Evolutionary conservation across 1,139 yeast species (phyloP), one percentile per base, ranked within the genome.

Genomic region (Diutina sp.): DNA sequence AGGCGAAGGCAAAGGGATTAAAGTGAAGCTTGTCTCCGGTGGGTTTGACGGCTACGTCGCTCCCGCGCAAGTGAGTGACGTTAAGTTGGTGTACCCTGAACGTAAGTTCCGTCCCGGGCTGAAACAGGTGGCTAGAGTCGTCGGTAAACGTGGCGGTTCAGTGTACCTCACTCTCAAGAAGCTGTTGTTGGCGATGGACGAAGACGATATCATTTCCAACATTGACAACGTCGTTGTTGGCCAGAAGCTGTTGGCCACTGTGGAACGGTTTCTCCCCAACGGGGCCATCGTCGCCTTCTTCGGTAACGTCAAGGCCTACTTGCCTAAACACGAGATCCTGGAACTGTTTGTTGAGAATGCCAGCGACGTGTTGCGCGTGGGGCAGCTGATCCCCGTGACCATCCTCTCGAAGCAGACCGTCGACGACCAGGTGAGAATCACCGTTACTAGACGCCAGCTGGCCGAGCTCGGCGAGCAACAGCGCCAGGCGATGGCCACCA

Each of bases 221-320:
- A 80, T 82, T 62, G 82, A 79, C 1, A 74, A 77, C 18, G 85
- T 85, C 3, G 66, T 67, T 32, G 71, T 77, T 41, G 95, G 93
- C 18, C 73, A 78, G 61, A 83, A 79, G 65, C 79, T 95, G 2
- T 76, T 83, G 14, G 98, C 90, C 14, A 85, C 91, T 3, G 85
- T 95, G 54, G 85, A 85, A 60, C 77, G 80, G 55, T 80, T 91
- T 64, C 82, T 82, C 58, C 85, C 85, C 59, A 76, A 78, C 59
- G 99, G 99, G 63, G 96, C 87, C 52, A 73, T 90, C 56, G 84
- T 93, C 4, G 82, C 90, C 32, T 90, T 93, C 65, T 90, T 90
- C 66, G 95, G 95, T 58, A 77, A 78, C 56, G 71, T 88, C 52
- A 80, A 78, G 63, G 99, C 93, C 0, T 91, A 83, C 67, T 74